Conservation (phyloP, 2,329 filamentous ascomycete species). For the Cryoendolithus antarcticus region DNA sequence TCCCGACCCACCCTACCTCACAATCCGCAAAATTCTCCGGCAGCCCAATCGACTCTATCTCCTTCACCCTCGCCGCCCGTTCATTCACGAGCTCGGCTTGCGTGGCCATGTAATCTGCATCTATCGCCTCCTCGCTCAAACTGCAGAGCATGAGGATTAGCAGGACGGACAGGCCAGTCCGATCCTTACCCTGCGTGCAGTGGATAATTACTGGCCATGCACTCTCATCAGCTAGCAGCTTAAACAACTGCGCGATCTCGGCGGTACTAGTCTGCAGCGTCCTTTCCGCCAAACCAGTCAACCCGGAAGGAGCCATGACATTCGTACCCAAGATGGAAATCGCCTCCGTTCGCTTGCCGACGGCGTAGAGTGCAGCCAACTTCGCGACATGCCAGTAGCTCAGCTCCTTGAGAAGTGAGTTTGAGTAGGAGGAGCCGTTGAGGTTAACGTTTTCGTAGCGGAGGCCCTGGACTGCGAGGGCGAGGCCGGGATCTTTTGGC, state of each 20-base stretch:
- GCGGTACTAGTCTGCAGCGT: constrained; percentile 55
- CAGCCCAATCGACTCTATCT: constrained; percentile 60
- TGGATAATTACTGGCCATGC: constrained; percentile 60
- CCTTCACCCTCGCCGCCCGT: constrained; percentile 49
- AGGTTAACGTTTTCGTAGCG: constrained; percentile 35
- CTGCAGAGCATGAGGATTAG: constrained; percentile 53
- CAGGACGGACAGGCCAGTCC: constrained; percentile 60
- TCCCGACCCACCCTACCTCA: constrained; percentile 49
- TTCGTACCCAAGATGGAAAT: constrained; percentile 57
- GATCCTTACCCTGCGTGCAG: constrained; percentile 83
- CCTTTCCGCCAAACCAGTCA: constrained; percentile 57
- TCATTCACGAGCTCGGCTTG: constrained; percentile 48
- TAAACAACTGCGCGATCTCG: constrained; percentile 46
- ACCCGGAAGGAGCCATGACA: constrained; percentile 60
- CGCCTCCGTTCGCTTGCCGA: constrained; percentile 57
- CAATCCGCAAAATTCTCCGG: constrained; percentile 61
- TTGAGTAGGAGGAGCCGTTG: constrained; percentile 60
- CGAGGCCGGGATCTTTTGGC: constrained; percentile 53
- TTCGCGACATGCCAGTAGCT: constrained; percentile 54
- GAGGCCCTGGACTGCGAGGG: constrained; percentile 31
- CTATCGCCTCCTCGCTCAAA: constrained; percentile 47
- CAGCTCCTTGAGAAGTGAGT: constrained; percentile 53
- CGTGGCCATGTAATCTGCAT: constrained; percentile 60
- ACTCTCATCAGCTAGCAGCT: constrained; percentile 33
- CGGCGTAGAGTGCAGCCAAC: constrained; percentile 49